Conservation (phyloP, 495 filamentous ascomycete species). For the Achaetomiella virescens region DNA sequence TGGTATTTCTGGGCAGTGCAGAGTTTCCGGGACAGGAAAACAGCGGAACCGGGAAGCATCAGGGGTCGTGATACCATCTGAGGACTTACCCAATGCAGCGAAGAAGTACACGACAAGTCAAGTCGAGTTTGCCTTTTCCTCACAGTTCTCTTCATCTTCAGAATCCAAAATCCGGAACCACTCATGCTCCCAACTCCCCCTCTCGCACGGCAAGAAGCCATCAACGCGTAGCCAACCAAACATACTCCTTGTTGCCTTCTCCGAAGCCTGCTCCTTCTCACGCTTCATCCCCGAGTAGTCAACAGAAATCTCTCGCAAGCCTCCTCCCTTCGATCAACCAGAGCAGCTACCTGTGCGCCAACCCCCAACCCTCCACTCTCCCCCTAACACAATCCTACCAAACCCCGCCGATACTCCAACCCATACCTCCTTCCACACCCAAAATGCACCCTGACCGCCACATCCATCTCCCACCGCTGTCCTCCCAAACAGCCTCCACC, state of each 20-base stretch:
- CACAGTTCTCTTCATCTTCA: conserved; percentile 7
- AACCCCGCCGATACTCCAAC: conserved; percentile 9
- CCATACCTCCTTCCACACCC: conserved; percentile 4
- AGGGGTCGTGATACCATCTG: background rate
- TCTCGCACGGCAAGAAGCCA: conserved; percentile 3
- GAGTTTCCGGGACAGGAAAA: background rate
- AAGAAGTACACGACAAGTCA: no score
- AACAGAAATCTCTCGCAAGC: background rate
- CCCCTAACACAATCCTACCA: conserved; percentile 3
- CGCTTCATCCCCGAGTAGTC: conserved; percentile 2
- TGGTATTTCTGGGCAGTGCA: background rate
- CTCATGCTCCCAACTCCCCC: conserved; percentile 14
- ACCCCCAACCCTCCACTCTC: no score
- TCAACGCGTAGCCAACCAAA: background rate
- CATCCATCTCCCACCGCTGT: background rate
- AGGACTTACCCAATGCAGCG: no score
- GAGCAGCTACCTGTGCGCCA: no score
- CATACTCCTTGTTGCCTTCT: conserved; percentile 10
- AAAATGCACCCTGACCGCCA: conserved; percentile 3
- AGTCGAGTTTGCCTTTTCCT: no score
- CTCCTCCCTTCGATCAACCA: no score
- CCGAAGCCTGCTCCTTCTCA: conserved; percentile 3
- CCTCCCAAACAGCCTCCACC: conserved; percentile 12
- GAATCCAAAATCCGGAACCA: conserved; percentile 11
- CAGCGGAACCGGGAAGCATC: background rate